Evolutionary conservation across 2,329 filamentous ascomycete species (phyloP), one percentile per base, ranked within the genome.

Genomic region (Xylariales sp.): DNA sequence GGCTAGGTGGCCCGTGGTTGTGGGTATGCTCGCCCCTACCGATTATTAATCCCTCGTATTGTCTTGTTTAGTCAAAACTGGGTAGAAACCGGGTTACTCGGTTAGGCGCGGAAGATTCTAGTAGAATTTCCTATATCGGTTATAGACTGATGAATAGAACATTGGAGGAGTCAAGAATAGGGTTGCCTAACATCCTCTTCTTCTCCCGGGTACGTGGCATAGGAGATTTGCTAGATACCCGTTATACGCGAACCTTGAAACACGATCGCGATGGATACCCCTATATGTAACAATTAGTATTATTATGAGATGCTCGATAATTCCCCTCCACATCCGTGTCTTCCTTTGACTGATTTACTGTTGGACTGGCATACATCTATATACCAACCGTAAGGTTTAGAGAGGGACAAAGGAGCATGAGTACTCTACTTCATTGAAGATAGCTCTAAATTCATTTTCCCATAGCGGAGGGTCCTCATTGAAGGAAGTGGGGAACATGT

Each of bases 1-100:
- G 64, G 16, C 41, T n/a, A 65, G 61, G 16, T 69, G 53, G 53
- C 63, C 69, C 23, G 60, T 10, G 1, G 50, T 67, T 28, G 56
- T 34, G 3, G 12, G 34, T 8, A 63, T 60, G 55, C 12, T 69
- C 55, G 9, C 36, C n/a, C 5, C 16, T 16, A 18, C n/a, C 7
- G 49, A 32, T 5, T n/a, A 32, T 16, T 61, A n/a, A 50, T 39
- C n/a, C 16, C 1, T n/a, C 28, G 23, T 50, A 12, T 10, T 10
- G 3, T 23, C 41, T 41, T 10, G n/a, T 43, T 36, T 8, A 18
- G 18, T 41, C 16, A 10, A 5, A 30, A n/a, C 18, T 32, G 9
- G 30, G 18, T 45, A 46, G n/a, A 57, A 14, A 39, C 45, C n/a
- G 12, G 36, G 3, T 12, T 28, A 4, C 30, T 49, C 34, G 46